Conservation (phyloP, 1,284 basidiomycete genomes). For the Leccinum pseudoinsigne region DNA sequence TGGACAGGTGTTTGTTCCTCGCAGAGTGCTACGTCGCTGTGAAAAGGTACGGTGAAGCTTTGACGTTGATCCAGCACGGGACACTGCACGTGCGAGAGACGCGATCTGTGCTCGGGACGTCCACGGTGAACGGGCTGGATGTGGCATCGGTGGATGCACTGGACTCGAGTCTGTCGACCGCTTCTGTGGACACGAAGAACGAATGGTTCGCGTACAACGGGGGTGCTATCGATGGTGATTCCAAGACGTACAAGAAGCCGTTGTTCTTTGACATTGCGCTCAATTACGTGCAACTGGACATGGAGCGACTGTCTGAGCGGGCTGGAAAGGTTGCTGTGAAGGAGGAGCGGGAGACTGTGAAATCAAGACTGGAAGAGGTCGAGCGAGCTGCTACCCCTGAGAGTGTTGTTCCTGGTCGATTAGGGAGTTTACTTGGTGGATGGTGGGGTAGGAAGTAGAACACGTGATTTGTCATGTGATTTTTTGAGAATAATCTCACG, state of each 20-base stretch:
- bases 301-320: conserved; percentile 71
- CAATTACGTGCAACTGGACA: conserved; percentile 85
- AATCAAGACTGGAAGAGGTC: conserved; percentile 28
- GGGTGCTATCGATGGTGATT: conserved; percentile 34
- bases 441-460: conserved; percentile 51
- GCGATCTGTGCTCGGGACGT: conserved; percentile 45
- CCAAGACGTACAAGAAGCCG: conserved; percentile 69
- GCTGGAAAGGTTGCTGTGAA: conserved; percentile 54
- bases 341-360: conserved; percentile 28
- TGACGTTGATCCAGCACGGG: conserved; percentile 68
- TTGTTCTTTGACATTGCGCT: conserved; percentile 94
- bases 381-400: conserved; percentile 42
- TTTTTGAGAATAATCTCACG: conserved; percentile 17
- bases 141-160: too few relatives aligned
- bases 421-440: conserved; percentile 48
- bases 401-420: conserved; percentile 28
- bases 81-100: conserved; percentile 72
- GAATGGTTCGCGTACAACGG: too few relatives aligned
- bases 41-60: conserved; percentile 70
- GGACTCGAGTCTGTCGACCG: too few relatives aligned
- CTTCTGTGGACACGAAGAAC: too few relatives aligned
- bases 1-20: conserved; percentile 63
- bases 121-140: conserved; percentile 17
- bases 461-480: conserved; percentile 17
- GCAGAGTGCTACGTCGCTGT: conserved; percentile 67